These are phyloP conservation scores for Linum tenue DNA, from an alignment of 345 rosid genomes.

Conservation along the genomic window DNA sequence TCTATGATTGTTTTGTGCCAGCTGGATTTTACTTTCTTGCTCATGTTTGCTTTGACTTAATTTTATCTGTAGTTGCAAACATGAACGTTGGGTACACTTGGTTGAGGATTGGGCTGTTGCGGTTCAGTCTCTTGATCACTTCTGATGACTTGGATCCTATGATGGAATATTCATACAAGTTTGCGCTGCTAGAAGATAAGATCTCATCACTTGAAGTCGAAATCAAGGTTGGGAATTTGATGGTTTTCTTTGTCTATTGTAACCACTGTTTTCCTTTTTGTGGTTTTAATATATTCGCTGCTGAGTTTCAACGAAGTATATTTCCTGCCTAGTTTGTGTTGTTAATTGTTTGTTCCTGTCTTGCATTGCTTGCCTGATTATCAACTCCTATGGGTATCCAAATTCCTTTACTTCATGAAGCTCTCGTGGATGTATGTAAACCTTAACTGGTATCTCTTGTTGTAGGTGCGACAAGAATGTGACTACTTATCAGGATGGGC, in stretches of 20 bases:
- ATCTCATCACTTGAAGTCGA: conserved; percentile 57
- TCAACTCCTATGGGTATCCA: no score
- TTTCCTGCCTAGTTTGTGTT: neutral
- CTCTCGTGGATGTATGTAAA: neutral
- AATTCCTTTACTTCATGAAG: neutral
- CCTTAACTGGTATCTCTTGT: neutral
- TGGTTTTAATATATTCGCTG: neutral
- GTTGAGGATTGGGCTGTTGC: conserved; percentile 66
- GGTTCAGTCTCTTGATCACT: conserved; percentile 58
- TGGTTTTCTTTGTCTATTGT: neutral
- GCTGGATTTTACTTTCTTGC: neutral
- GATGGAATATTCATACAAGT: conserved; percentile 56
- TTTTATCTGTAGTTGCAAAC: conserved; percentile 29
- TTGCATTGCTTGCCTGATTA: no score
- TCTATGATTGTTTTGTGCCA: neutral
- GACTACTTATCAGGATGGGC: conserved; percentile 57
- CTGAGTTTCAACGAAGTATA: neutral
- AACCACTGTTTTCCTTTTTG: neutral
- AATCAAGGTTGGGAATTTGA: conserved; percentile 39
- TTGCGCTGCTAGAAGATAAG: conserved; percentile 41
- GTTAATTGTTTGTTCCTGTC: no score
- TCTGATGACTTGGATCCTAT: conserved; percentile 74
- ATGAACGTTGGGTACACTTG: conserved; percentile 57
- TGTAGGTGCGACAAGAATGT: conserved; percentile 75
- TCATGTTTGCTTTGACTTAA: conserved; percentile 11